A percentile compares a stretch with the other conserved stretches of the same genome.
Conservation (phyloP, 2,329 filamentous ascomycete species). For the Periconia sp. region DNA sequence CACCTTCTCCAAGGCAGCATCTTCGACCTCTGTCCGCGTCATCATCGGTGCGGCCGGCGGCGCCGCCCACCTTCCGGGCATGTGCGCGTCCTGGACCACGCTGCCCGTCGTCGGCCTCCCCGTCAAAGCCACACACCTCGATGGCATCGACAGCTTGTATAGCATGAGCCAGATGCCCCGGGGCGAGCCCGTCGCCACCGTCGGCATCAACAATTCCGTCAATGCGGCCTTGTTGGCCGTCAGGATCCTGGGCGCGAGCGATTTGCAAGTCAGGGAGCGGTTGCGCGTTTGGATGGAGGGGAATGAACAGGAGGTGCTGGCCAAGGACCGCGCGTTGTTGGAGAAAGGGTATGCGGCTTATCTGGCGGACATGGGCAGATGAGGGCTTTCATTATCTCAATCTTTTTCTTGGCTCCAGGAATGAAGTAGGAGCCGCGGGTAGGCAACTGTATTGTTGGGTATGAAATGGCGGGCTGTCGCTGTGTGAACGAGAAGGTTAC, state of each 20-base stretch:
- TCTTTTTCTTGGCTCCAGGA: no score
- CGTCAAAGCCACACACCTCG: slow-evolving; percentile 52
- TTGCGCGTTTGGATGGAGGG: slow-evolving; percentile 64
- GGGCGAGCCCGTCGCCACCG: slow-evolving; percentile 47
- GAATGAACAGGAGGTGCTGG: slow-evolving; percentile 65
- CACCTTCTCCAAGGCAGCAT: slow-evolving; percentile 46
- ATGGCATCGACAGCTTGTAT: slow-evolving; percentile 53
- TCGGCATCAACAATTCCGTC: slow-evolving; percentile 50
- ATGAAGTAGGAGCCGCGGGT: no score
- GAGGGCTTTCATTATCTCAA: no score
- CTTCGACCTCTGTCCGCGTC: slow-evolving; percentile 42
- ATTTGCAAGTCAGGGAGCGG: slow-evolving; percentile 58
- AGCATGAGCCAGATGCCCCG: slow-evolving; percentile 56
- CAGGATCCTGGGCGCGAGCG: slow-evolving; percentile 48
- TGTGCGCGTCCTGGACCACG: slow-evolving; percentile 53
- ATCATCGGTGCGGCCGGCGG: slow-evolving; percentile 55
- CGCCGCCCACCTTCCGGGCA: slow-evolving; percentile 55
- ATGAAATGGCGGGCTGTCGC: no score
- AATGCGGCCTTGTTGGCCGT: slow-evolving; percentile 53
- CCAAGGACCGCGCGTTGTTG: slow-evolving; percentile 61
- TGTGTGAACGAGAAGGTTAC: no score
- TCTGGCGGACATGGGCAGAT: slow-evolving; percentile 45
- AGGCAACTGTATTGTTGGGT: no score
- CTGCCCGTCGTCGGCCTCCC: slow-evolving; percentile 56
- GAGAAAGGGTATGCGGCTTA: slow-evolving; percentile 61